A percentile compares a stretch with the other conserved stretches of the same genome.
Evolutionary conservation across 805 yeast genomes (phyloP).

Genomic region (Kluyveromyces nonfermentans): DNA sequence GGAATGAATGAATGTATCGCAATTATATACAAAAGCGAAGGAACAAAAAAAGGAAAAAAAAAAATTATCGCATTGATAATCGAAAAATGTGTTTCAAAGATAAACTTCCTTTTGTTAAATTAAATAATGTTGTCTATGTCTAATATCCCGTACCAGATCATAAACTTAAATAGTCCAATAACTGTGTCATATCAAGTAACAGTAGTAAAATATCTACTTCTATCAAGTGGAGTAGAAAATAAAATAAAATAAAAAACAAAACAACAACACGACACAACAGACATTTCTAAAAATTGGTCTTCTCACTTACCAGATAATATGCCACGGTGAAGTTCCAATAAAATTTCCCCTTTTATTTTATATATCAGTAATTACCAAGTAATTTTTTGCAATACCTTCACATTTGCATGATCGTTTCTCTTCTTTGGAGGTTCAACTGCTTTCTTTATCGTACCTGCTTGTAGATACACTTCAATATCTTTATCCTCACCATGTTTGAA

Average conservation of each 20-base stretch:
- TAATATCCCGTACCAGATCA: background rate
- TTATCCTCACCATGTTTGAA: constrained; percentile 62
- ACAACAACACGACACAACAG: no score
- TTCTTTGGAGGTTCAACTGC: constrained; percentile 4
- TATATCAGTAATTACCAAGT: constrained; percentile 16
- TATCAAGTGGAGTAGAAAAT: no score
- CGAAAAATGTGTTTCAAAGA: background rate
- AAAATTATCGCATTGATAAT: no score
- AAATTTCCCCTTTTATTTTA: background rate
- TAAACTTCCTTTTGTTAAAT: background rate
- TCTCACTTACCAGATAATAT: no score
- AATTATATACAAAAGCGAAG: no score
- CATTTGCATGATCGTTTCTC: constrained; percentile 24
- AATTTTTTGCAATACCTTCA: constrained; percentile 24
- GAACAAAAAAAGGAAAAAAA: no score
- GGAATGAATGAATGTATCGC: no score
- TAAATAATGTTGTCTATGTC: background rate
- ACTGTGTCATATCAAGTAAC: no score
- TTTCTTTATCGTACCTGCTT: constrained; percentile 14
- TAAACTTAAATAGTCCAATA: background rate
- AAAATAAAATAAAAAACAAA: no score
- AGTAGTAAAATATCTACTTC: no score
- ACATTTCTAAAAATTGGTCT: no score
- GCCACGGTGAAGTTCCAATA: no score
- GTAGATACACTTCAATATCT: constrained; percentile 23